Base-by-base conservation (phyloP, 2,329 filamentous ascomycete genomes). In the Penicillium freii region DNA sequence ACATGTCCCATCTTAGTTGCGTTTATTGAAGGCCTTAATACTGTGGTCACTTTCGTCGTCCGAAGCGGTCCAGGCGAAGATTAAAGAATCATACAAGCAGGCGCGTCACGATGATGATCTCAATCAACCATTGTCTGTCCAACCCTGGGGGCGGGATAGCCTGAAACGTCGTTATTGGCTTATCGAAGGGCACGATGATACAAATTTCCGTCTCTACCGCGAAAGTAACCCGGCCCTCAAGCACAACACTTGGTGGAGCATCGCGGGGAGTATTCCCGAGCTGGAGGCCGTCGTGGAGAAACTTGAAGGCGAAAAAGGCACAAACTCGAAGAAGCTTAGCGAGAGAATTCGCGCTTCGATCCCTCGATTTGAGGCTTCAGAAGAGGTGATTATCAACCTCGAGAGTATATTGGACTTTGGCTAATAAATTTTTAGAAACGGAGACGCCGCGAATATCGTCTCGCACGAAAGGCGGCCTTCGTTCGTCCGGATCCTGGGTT, bases 111-210 rank as follows among this genome's bases (percentile, higher is more conserved):
- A 86, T 58, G 86, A 86, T 62, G 86, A 89, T 66, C 78, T 84
- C 46, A 97, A 97, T 71, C 91, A 97, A 65, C 89, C 92, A 9
- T 81, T 95, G 36, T 92, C 91, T 1, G 90, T 96, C 45, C 92
- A 96, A 71, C 87, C 91, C 5, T 97, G 92, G 92, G 92, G 92
- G 9, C 84, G 85, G 13, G 92, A 96, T 72, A 91, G 90, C 62
- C 87, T 96, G 67, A 96, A 94, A 79, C 87, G 94, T 55, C 87
- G 92, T 58, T 99, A 97, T 76, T 99, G 89, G 79, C 81, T 99
- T 47, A 85, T 99, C 61, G 94, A 99, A 76, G 94, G 94, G 13
- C 85, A 91, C 65, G 93, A 97, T 67, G 92, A 99, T 74, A 97
- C 93, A 4, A 84, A 89, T 61, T 99, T 99, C 75, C 86, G 94